A percentile compares a stretch with the other conserved stretches of the same genome.
These are phyloP conservation scores for Eimeria maxima DNA, from an alignment of 169 alveolate genomes.

Conservation along the genomic window DNA sequence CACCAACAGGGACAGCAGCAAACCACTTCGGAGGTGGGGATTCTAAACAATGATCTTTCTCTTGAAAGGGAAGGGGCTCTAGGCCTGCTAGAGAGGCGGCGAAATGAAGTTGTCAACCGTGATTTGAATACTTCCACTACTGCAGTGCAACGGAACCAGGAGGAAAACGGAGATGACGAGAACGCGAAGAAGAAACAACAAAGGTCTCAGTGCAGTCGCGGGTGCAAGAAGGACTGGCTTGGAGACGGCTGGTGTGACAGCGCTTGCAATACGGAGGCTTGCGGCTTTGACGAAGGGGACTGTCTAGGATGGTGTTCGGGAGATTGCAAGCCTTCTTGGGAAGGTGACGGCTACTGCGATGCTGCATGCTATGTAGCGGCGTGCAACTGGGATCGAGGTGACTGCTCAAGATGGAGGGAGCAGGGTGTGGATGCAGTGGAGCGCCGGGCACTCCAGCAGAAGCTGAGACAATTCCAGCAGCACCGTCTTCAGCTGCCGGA, in stretches of 20 bases:
- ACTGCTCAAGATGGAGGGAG: conserved; percentile 84
- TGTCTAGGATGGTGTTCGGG: conserved; percentile 89
- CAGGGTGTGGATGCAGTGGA: conserved; percentile 53
- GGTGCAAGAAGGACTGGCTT: conserved; percentile 85
- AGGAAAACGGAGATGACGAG: background rate
- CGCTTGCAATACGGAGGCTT: conserved; percentile 86
- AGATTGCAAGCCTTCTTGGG: conserved; percentile 88
- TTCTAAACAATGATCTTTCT: conserved; percentile 7
- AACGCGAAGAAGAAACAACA: background rate
- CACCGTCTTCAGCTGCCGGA: conserved; percentile 83
- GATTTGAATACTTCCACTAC: conserved; percentile 24
- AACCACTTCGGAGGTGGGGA: conserved; percentile 18
- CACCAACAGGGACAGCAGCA: conserved; percentile 16
- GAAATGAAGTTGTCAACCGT: background rate
- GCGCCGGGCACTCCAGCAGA: conserved; percentile 52
- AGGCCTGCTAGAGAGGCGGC: conserved; percentile 55
- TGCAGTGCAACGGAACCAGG: conserved; percentile 1
- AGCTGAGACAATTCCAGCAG: conserved; percentile 43
- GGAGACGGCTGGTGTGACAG: conserved; percentile 90
- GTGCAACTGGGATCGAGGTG: conserved; percentile 89
- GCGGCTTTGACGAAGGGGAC: conserved; percentile 87
- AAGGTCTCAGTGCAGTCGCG: conserved; percentile 81
- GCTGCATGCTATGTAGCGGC: conserved; percentile 86
- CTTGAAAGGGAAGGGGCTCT: conserved; percentile 19
- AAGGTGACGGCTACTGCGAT: conserved; percentile 89